Conservation (phyloP, 2,329 filamentous ascomycete genomes). For the Mollisiaceae sp. region DNA sequence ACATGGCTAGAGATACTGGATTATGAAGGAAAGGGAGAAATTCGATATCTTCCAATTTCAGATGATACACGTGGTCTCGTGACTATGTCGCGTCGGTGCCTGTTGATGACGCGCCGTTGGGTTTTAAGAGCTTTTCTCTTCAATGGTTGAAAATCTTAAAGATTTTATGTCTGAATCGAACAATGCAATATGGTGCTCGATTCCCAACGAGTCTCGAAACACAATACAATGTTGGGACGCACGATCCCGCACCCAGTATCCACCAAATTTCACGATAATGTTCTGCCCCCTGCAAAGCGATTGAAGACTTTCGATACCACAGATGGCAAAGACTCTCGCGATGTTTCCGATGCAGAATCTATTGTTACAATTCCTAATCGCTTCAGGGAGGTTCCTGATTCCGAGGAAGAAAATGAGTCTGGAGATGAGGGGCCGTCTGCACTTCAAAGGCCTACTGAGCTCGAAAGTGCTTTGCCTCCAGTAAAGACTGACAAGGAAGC, state of each 20-base stretch:
- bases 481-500: conserved; percentile 72
- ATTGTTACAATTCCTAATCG: conserved; percentile 18
- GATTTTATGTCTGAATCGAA: neutral
- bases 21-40: neutral
- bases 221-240: conserved; percentile 37
- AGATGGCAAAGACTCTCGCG: conserved; percentile 33
- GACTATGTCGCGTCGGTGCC: conserved; percentile 13
- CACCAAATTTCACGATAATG: conserved; percentile 36
- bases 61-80: conserved; percentile 12
- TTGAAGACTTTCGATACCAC: conserved; percentile 38
- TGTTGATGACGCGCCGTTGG: conserved; percentile 4
- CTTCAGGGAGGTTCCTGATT: conserved; percentile 45
- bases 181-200: conserved; percentile 33
- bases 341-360: conserved; percentile 37
- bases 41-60: conserved; percentile 6
- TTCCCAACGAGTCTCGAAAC: conserved; percentile 19
- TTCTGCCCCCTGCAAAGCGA: conserved; percentile 37
- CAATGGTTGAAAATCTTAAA: neutral
- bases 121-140: neutral
- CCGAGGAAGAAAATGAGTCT: conserved; percentile 40
- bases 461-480: conserved; percentile 73
- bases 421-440: conserved; percentile 41
- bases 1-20: conserved; percentile 24
- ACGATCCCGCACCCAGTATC: conserved; percentile 35
- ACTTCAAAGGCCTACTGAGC: conserved; percentile 60